A percentile compares a stretch with the other conserved stretches of the same genome.
These are phyloP conservation scores for Daphne laureola DNA, from an alignment of 441 rosid species.

Conservation along the genomic window DNA sequence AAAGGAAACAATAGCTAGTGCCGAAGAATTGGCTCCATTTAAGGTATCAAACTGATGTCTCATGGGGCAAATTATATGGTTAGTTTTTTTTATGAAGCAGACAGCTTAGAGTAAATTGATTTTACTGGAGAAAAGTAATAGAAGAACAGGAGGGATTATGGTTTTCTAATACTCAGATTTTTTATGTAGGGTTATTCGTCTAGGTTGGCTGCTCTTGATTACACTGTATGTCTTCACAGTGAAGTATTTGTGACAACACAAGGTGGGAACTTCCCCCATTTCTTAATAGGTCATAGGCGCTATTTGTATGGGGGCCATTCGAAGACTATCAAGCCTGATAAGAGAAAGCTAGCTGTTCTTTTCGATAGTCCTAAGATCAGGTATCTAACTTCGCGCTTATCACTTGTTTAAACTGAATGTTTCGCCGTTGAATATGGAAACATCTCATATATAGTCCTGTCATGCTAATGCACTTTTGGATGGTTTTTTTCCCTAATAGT, in stretches of 20 bases:
- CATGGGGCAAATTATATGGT: neutral
- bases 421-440: no score
- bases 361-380: constrained; percentile 70
- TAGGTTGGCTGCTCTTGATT: constrained; percentile 94
- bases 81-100: neutral
- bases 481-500: no score
- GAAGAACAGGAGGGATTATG: constrained; percentile 1
- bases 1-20: constrained; percentile 68
- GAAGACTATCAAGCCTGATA: constrained; percentile 84
- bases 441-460: no score
- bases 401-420: neutral
- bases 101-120: neutral
- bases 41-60: constrained; percentile 40
- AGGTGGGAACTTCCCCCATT: constrained; percentile 98
- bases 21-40: constrained; percentile 81
- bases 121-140: neutral
- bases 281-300: constrained; percentile 92
- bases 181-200: constrained; percentile 73
- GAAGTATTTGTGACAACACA: constrained; percentile 94
- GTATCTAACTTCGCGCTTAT: constrained; percentile 24
- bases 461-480: no score
- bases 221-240: constrained; percentile 87
- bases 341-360: constrained; percentile 74
- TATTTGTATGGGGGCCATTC: constrained; percentile 88
- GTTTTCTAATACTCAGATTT: constrained; percentile 19